Conservation (phyloP, 1,284 basidiomycete species). For the Microbotryomycetes sp. region DNA sequence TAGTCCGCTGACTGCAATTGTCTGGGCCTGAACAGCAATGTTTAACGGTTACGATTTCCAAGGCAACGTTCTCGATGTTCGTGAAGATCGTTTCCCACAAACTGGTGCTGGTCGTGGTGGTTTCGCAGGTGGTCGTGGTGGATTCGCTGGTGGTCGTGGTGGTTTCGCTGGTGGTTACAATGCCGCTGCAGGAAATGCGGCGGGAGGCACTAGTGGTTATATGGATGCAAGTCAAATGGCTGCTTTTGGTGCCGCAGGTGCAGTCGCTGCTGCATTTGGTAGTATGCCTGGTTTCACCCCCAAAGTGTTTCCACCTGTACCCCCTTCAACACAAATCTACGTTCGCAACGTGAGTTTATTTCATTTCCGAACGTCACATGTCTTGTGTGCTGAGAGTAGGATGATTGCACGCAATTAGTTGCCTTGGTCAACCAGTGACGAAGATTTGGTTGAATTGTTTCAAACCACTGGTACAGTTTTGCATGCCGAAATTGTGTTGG, state of each 20-base stretch:
- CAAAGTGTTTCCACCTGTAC: constrained; percentile 44
- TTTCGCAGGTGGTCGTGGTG: constrained; percentile 60
- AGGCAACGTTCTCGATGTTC: constrained; percentile 82
- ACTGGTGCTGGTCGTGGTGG: constrained; percentile 81
- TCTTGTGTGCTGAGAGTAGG: background rate
- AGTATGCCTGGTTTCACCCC: constrained; percentile 34
- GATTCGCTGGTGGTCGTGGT: constrained; percentile 16
- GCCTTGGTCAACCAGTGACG: constrained; percentile 98
- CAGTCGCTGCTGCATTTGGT: constrained; percentile 31
- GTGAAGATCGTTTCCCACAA: constrained; percentile 85
- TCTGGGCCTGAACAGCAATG: constrained; percentile 55
- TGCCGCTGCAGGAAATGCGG: constrained; percentile 33
- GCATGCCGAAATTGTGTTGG: constrained; percentile 86
- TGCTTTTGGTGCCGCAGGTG: constrained; percentile 39
- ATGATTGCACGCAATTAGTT: constrained; percentile 51
- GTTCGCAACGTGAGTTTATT: constrained; percentile 77
- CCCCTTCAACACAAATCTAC: constrained; percentile 93
- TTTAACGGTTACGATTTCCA: constrained; percentile 94
- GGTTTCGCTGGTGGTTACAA: constrained; percentile 37
- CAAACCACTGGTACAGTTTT: constrained; percentile 95
- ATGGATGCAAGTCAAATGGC: constrained; percentile 27
- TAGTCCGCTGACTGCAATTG: background rate
- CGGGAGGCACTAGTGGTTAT: constrained; percentile 40
- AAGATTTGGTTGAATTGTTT: constrained; percentile 94
- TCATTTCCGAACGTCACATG: background rate